Conservation (phyloP, 306 rosid species). For the cucumber (Cucumis sativus) region DNA sequence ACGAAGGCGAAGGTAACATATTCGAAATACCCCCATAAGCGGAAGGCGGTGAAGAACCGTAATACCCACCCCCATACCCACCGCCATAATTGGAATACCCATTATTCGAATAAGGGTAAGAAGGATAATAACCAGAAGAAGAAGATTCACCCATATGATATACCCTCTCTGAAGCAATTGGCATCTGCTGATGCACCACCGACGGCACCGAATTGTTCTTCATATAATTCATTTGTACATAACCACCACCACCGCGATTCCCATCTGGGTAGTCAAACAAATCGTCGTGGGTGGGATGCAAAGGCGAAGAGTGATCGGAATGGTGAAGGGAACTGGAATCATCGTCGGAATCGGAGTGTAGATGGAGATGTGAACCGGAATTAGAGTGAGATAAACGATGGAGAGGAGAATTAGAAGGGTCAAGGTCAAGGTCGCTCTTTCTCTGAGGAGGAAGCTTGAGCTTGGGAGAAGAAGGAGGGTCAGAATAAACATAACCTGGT, state of each 20-base stretch:
- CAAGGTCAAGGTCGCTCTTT: slow-evolving; percentile 21
- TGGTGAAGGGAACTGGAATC: slow-evolving; percentile 31
- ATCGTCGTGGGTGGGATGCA: slow-evolving; percentile 19
- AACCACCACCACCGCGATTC: slow-evolving; percentile 10
- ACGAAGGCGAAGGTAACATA: slow-evolving; percentile 11
- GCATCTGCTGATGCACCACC: slow-evolving; percentile 50
- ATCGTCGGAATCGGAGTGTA: slow-evolving; percentile 47
- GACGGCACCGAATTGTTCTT: slow-evolving; percentile 52
- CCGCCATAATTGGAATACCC: slow-evolving; percentile 8
- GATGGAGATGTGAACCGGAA: slow-evolving; percentile 62
- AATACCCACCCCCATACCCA: slow-evolving; percentile 23
- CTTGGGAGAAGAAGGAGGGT: slow-evolving; percentile 15
- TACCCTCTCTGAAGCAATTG: slow-evolving; percentile 25
- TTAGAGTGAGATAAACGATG: slow-evolving; percentile 25
- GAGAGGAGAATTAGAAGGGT: slow-evolving; percentile 18
- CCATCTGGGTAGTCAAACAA: slow-evolving; percentile 7
- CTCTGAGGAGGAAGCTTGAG: slow-evolving; percentile 27
- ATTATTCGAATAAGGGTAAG: slow-evolving; percentile 9
- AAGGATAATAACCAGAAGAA: slow-evolving; percentile 16
- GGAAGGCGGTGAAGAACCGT: slow-evolving; percentile 21
- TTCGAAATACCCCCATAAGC: slow-evolving; percentile 18
- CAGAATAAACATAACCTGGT: slow-evolving; percentile 16
- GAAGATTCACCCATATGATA: slow-evolving; percentile 64
- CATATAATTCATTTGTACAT: slow-evolving; percentile 47
- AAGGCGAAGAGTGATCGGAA: slow-evolving; percentile 48